Conservation (phyloP, 192 early-diverging fungal genomes). For the Coemansia sp. region DNA sequence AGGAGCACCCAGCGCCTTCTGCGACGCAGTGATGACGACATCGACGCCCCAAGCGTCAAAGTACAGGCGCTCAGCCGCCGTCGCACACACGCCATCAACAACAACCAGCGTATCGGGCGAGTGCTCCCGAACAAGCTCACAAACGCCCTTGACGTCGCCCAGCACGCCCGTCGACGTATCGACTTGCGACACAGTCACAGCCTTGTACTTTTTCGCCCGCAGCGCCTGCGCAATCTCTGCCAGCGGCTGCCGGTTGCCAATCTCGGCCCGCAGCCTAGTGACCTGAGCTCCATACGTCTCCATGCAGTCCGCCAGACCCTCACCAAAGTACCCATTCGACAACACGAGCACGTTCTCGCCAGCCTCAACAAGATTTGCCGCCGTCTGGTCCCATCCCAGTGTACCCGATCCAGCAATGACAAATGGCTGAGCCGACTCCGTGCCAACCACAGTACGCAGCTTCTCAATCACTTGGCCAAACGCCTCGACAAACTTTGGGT, state of each 20-base stretch:
- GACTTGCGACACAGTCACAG: conserved; percentile 91
- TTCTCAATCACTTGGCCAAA: conserved; percentile 88
- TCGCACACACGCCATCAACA: conserved; percentile 95
- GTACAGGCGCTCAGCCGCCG: conserved; percentile 87
- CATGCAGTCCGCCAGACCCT: conserved; percentile 90
- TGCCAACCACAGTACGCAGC: conserved; percentile 74
- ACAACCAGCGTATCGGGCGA: conserved; percentile 88
- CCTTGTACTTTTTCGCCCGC: conserved; percentile 67
- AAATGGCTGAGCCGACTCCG: conserved; percentile 85
- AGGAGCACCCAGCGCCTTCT: conserved; percentile 94
- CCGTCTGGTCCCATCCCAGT: conserved; percentile 95
- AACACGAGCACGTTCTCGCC: conserved; percentile 86
- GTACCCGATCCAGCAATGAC: conserved; percentile 95
- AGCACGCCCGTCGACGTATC: conserved; percentile 96
- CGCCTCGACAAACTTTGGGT: conserved; percentile 81
- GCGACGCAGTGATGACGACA: conserved; percentile 87
- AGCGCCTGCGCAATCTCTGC: conserved; percentile 69
- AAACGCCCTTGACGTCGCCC: conserved; percentile 74
- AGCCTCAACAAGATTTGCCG: conserved; percentile 85
- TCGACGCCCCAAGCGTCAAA: conserved; percentile 93
- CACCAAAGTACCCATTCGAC: conserved; percentile 95
- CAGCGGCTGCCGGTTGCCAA: conserved; percentile 69
- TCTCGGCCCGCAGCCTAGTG: conserved; percentile 64
- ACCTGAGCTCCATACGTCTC: conserved; percentile 88
- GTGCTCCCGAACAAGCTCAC: conserved; percentile 64